Evolutionary conservation across 257 asterid genomes (phyloP).

Genomic region (Solanum bulbocastanum): DNA sequence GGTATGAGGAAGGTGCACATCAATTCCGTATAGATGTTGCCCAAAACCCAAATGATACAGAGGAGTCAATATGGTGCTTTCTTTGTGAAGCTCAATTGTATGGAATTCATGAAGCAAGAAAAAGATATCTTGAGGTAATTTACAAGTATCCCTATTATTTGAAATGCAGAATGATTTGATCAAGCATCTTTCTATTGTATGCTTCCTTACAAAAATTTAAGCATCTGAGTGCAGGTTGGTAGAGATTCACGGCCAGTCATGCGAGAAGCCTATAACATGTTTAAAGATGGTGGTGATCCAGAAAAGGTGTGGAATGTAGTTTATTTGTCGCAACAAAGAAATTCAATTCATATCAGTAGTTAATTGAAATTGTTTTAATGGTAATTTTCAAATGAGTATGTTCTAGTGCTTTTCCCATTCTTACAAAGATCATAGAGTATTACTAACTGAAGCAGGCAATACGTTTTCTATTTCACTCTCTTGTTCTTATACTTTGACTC

Average conservation of each 20-base stretch:
- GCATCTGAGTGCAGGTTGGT: constrained; percentile 47
- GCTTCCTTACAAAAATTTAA: neutral
- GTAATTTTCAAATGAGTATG: neutral
- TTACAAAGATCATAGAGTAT: neutral
- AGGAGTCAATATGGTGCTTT: constrained; percentile 97
- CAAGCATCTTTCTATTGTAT: neutral
- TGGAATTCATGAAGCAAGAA: constrained; percentile 81
- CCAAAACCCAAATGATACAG: constrained; percentile 91
- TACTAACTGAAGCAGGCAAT: neutral
- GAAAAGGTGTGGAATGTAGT: constrained; percentile 48
- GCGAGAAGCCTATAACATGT: constrained; percentile 63
- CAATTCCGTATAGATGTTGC: constrained; percentile 89
- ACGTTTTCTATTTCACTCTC: neutral
- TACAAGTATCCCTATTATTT: neutral
- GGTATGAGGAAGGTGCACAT: constrained; percentile 86
- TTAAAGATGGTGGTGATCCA: constrained; percentile 83
- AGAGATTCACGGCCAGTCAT: constrained; percentile 72
- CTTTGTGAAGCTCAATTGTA: constrained; percentile 89
- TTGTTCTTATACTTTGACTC: neutral
- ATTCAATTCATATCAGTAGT: neutral
- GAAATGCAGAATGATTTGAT: neutral
- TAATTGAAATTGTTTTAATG: neutral
- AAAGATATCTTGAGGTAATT: constrained; percentile 46
- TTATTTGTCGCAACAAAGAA: neutral
- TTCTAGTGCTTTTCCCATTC: neutral